Percentiles rank a stretch among this genome's conserved stretches.
These are phyloP conservation scores for Sarocladiaceae sp. DNA, from an alignment of 2,329 filamentous ascomycete genomes.

Conservation along the genomic window DNA sequence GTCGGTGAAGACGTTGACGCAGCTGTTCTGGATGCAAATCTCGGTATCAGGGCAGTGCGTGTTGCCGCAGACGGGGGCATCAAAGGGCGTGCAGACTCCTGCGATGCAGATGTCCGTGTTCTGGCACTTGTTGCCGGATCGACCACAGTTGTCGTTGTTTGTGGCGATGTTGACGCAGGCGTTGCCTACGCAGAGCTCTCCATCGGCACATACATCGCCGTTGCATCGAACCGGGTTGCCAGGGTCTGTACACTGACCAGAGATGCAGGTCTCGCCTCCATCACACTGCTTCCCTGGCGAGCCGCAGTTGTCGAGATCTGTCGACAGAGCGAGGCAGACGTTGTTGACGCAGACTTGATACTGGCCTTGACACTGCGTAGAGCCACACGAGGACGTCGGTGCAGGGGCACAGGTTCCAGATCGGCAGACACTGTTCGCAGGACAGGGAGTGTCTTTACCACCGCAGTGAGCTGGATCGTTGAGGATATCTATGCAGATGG, in stretches of 20 bases:
- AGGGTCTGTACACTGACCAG: constrained; percentile 2
- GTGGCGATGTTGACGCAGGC: background rate
- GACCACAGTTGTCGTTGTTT: constrained; percentile 1
- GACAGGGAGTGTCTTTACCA: constrained; percentile 4
- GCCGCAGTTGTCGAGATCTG: constrained; percentile 4
- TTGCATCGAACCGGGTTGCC: background rate
- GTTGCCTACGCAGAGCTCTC: background rate
- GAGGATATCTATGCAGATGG: background rate
- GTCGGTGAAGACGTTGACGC: constrained; percentile 5
- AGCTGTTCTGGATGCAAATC: background rate
- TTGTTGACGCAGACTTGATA: background rate
- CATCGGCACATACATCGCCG: background rate
- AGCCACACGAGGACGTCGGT: background rate
- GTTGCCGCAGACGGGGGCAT: background rate
- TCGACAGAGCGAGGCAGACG: background rate
- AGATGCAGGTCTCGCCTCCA: background rate
- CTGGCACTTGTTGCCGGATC: background rate
- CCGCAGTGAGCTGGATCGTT: constrained; percentile 4
- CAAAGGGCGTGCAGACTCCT: constrained; percentile 3
- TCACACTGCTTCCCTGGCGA: background rate
- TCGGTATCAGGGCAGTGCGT: background rate
- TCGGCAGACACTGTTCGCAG: constrained; percentile 1
- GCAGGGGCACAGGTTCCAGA: constrained; percentile 3
- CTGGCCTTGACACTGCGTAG: background rate
- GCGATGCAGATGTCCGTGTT: background rate